Evolutionary conservation across 192 early-diverging fungal genomes (phyloP), one percentile per base, ranked within the genome.

Genomic region (Gryganskiella cystojenkinii): DNA sequence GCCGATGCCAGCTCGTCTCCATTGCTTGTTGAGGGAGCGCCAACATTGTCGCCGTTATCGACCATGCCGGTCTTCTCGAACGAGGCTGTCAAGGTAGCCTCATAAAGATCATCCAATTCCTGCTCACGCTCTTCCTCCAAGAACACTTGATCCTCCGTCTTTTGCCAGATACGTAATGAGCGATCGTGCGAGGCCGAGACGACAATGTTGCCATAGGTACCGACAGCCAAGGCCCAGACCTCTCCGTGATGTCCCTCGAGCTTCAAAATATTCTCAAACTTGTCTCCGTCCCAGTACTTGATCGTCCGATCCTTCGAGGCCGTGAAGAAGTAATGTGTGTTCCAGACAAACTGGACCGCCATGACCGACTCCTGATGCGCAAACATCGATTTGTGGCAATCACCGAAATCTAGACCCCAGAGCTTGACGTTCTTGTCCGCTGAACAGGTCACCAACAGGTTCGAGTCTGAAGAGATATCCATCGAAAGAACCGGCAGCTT

Each of bases 371-470:
- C 96, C 71, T 95, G 90, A 86, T 99, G 98, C 19, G 95, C 96
- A 65, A 95, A 87, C 50, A 99, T 68, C 46, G 94, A 95, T 72
- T 91, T 90, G 80, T 97, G 98, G 75, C 98, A 99, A 87, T 99
- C 98, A 53, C 98, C 98, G 85, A 99, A 99, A 85, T 99, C 98
- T 64, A 98, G 81, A 33, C 98, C 98, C 98, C 98, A 99, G 35
- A 99, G 84, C 82, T 99, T 99, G 51, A 99, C 89, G 56, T 95
- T 96, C 87, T 99, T 98, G 84, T 99, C 98, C 1, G 95, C 93
- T 4, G 95, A 96, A n/a, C 91, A 94, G 1, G 97, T 99, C 15
- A 92, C 93, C 66, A 99, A 88, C 70, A 99, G 82, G 27, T 88
- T 88, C 70, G 87, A 92, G 81, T 99, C 98, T 2, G 93, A 95